phyloP scores from a whole-genome alignment of 306 rosid genomes.

The Sophora flavescens region DNA sequence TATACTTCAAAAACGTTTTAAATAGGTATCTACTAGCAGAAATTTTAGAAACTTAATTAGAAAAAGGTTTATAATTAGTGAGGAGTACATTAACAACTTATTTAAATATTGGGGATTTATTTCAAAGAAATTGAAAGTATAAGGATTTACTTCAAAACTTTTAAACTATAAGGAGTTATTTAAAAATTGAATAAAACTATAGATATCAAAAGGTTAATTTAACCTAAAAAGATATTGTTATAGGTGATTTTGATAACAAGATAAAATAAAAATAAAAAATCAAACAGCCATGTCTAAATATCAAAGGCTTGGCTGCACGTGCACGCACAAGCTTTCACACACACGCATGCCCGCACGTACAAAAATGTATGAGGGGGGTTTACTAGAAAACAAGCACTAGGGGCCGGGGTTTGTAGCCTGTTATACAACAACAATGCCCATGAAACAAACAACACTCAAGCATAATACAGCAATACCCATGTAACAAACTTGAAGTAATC shows the following conservation, averaged over 20 bases:
- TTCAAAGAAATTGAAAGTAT: too few relatives aligned
- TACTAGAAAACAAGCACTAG: background rate
- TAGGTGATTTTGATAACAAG: conserved; percentile 20
- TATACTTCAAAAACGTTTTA: too few relatives aligned
- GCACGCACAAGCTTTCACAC: background rate
- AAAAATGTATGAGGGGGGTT: background rate
- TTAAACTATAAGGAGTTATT: too few relatives aligned
- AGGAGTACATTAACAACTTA: too few relatives aligned
- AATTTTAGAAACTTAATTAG: too few relatives aligned
- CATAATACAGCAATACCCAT: background rate
- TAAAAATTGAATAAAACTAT: too few relatives aligned
- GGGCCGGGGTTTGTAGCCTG: background rate
- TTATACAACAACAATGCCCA: too few relatives aligned
- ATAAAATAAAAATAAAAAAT: background rate
- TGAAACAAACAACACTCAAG: background rate
- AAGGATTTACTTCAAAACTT: too few relatives aligned
- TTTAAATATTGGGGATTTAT: too few relatives aligned
- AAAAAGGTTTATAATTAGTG: too few relatives aligned
- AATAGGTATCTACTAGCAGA: too few relatives aligned
- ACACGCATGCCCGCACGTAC: background rate
- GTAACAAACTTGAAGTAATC: background rate
- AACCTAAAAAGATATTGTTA: conserved; percentile 5
- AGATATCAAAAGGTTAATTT: too few relatives aligned
- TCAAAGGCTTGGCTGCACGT: background rate
- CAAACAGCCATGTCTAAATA: background rate